Evolutionary conservation across 352 stramenopile species (phyloP).

Genomic region (Thraustotheca clavata): DNA sequence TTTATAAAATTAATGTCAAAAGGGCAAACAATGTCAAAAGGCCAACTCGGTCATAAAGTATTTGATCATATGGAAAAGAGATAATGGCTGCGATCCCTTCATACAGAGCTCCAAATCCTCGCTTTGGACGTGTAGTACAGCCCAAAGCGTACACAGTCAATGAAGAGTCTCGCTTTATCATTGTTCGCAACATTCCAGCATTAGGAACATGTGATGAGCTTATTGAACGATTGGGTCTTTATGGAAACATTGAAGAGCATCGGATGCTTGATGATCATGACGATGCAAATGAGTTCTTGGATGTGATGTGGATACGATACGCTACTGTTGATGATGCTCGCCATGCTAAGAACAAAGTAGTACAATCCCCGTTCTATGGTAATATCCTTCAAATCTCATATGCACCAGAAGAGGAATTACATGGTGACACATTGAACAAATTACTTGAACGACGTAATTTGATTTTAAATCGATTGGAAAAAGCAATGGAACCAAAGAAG

Average conservation of each 20-base stretch:
- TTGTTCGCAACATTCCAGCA: slow-evolving; percentile 54
- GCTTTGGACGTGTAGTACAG: slow-evolving; percentile 13
- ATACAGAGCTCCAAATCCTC: neutral
- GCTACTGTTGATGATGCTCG: slow-evolving; percentile 68
- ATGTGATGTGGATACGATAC: slow-evolving; percentile 63
- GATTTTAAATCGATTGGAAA: slow-evolving; percentile 19
- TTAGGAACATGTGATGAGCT: slow-evolving; percentile 49
- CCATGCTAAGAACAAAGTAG: slow-evolving; percentile 45
- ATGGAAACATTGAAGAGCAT: slow-evolving; percentile 42
- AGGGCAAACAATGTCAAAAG: too few species aligned
- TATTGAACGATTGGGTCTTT: slow-evolving; percentile 41
- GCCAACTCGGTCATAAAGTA: too few species aligned
- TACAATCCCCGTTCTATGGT: slow-evolving; percentile 59
- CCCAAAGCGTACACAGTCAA: slow-evolving; percentile 49
- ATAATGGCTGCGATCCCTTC: neutral
- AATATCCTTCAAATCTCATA: slow-evolving; percentile 54
- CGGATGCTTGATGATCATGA: slow-evolving; percentile 41
- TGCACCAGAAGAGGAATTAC: slow-evolving; percentile 48
- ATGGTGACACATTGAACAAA: slow-evolving; percentile 51
- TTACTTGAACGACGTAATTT: slow-evolving; percentile 49
- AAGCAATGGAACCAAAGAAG: neutral
- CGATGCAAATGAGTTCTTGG: slow-evolving; percentile 40
- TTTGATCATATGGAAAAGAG: slow-evolving; percentile 18
- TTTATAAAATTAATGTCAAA: too few species aligned
- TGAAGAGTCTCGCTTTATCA: slow-evolving; percentile 45